phyloP scores from a whole-genome alignment of 2,329 filamentous ascomycete species.

The Daldinia eschscholtzii region DNA sequence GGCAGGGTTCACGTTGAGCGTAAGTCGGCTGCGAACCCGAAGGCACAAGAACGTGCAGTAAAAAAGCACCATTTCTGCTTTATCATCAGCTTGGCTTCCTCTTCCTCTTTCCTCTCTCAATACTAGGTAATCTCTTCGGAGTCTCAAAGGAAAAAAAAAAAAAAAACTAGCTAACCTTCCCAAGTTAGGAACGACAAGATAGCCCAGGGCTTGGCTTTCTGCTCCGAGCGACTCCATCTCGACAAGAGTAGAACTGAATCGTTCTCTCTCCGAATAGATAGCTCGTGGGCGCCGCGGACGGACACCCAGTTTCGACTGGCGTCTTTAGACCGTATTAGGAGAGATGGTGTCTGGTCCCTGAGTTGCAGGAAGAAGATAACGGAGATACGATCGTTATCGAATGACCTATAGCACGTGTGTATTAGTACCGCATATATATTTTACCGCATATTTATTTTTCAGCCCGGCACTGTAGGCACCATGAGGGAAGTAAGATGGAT shows the following conservation, averaged over 20 bases:
- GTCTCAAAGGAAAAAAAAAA: constrained; percentile 1
- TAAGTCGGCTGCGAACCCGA: constrained; percentile 64
- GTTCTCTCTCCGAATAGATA: constrained; percentile 64
- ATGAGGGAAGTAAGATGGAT: background rate
- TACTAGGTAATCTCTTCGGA: background rate
- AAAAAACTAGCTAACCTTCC: constrained; percentile 62
- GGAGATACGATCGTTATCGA: constrained; percentile 68
- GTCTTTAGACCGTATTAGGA: constrained; percentile 61
- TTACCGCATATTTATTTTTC: background rate
- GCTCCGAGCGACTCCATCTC: constrained; percentile 62
- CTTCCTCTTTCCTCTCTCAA: background rate
- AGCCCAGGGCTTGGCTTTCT: constrained; percentile 65
- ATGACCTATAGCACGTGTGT: constrained; percentile 53
- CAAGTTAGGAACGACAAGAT: constrained; percentile 69
- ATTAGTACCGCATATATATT: constrained; percentile 15
- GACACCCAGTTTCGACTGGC: constrained; percentile 61
- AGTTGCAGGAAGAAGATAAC: constrained; percentile 65
- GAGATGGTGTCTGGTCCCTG: constrained; percentile 59
- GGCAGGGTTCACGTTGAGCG: constrained; percentile 57
- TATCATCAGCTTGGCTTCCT: constrained; percentile 31
- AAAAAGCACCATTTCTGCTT: constrained; percentile 69
- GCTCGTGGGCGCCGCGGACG: constrained; percentile 65
- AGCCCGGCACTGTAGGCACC: background rate
- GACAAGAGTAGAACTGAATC: constrained; percentile 62
- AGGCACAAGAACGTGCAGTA: constrained; percentile 70